Percentiles rank a stretch among this genome's conserved stretches.
phyloP scores from a whole-genome alignment of 2,329 filamentous ascomycete species.

The Trichoderma breve region DNA sequence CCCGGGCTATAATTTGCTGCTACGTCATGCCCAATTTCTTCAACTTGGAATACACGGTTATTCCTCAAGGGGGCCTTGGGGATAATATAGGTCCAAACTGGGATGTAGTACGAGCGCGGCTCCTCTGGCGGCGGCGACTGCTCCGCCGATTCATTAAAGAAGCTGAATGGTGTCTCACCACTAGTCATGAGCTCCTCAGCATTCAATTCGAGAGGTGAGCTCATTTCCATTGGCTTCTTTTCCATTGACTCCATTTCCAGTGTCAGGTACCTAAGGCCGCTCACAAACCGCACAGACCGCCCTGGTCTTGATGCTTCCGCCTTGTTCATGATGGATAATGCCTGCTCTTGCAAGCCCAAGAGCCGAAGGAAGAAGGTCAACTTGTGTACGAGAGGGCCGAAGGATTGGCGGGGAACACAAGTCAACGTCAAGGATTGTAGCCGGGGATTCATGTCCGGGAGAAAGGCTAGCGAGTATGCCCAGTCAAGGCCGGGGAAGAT shows the following conservation, averaged over 20 bases:
- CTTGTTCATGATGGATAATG: slow-evolving; percentile 36
- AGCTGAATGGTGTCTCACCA: slow-evolving; percentile 43
- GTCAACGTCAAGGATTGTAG: slow-evolving; percentile 54
- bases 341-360: slow-evolving; percentile 48
- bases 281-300: slow-evolving; percentile 44
- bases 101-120: background rate
- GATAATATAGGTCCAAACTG: background rate
- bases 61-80: background rate
- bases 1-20: background rate
- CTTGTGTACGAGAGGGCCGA: slow-evolving; percentile 48
- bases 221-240: slow-evolving; percentile 26
- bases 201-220: slow-evolving; percentile 34
- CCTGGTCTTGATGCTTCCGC: slow-evolving; percentile 25
- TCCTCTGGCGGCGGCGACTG: background rate
- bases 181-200: slow-evolving; percentile 43
- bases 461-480: slow-evolving; percentile 48
- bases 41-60: background rate
- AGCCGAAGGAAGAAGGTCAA: slow-evolving; percentile 48
- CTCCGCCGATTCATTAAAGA: slow-evolving; percentile 39
- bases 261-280: slow-evolving; percentile 52
- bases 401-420: slow-evolving; percentile 52
- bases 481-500: slow-evolving; percentile 44
- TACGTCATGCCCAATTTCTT: background rate
- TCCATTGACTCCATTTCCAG: slow-evolving; percentile 54
- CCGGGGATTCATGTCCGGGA: slow-evolving; percentile 57